Percentiles rank a stretch among this genome's conserved stretches.
These are phyloP conservation scores for Penicillium sp. DNA, from an alignment of 2,329 filamentous ascomycete species.

Conservation along the genomic window DNA sequence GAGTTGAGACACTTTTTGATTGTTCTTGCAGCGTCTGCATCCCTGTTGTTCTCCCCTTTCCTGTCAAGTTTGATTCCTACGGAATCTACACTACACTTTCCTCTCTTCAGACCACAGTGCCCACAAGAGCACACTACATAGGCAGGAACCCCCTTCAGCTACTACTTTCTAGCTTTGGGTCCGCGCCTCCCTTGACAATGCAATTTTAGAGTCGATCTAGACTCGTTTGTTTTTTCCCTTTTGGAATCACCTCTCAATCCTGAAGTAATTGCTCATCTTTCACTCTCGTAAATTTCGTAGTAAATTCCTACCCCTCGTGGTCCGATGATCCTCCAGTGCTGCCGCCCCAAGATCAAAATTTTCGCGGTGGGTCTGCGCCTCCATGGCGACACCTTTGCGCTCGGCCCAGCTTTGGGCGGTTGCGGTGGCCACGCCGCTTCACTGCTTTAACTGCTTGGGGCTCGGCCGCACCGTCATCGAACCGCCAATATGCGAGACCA, in stretches of 20 bases:
- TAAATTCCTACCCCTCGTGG: too few relatives aligned
- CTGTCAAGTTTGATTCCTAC: not conserved
- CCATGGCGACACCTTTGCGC: constrained; percentile 3
- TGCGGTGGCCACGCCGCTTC: too few relatives aligned
- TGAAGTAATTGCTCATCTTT: too few relatives aligned
- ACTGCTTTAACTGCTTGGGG: too few relatives aligned
- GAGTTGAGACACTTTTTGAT: constrained; percentile 1
- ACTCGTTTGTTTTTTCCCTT: not conserved
- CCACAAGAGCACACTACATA: not conserved
- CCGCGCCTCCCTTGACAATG: constrained; percentile 5
- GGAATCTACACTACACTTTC: not conserved
- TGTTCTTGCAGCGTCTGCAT: too few relatives aligned
- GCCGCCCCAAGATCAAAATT: too few relatives aligned
- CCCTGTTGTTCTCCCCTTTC: not conserved
- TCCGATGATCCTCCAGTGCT: too few relatives aligned
- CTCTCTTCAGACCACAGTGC: not conserved
- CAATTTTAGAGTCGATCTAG: constrained; percentile 3
- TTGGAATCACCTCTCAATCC: too few relatives aligned
- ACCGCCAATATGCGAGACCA: constrained; percentile 3
- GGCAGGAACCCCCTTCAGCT: constrained; percentile 10
- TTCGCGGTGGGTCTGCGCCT: too few relatives aligned
- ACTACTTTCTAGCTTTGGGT: constrained; percentile 17
- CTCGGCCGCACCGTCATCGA: not conserved
- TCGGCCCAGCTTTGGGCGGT: not conserved
- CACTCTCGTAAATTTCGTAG: too few relatives aligned